Conservation (phyloP, 2,329 filamentous ascomycete species). For the Neonectria ditissima region DNA sequence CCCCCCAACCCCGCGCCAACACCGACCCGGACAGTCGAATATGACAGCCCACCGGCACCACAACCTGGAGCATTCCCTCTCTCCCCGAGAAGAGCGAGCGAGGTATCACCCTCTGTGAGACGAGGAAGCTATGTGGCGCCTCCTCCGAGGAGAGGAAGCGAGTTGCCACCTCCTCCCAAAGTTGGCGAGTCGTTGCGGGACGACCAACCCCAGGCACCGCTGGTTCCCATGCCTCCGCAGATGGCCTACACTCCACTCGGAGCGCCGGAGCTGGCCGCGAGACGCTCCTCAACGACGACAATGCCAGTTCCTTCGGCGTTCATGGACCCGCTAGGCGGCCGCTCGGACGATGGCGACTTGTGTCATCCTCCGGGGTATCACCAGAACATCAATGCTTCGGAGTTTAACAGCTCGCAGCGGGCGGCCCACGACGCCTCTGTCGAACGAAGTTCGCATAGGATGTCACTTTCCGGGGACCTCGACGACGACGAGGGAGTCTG, state of each 20-base stretch:
- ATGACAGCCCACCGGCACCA: constrained; percentile 62
- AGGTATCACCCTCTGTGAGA: constrained; percentile 59
- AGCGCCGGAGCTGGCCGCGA: constrained; percentile 55
- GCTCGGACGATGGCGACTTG: constrained; percentile 45
- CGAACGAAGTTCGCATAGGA: constrained; percentile 35
- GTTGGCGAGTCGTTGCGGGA: constrained; percentile 58
- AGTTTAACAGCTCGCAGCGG: constrained; percentile 61
- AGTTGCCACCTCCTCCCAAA: constrained; percentile 64
- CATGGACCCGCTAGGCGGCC: constrained; percentile 43
- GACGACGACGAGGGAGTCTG: constrained; percentile 60
- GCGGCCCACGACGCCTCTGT: constrained; percentile 53
- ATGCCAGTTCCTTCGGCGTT: constrained; percentile 44
- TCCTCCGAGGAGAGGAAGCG: constrained; percentile 48
- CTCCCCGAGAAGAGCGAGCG: constrained; percentile 48
- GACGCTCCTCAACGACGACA: constrained; percentile 60
- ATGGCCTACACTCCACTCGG: constrained; percentile 64
- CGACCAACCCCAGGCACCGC: constrained; percentile 49
- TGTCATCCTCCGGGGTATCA: constrained; percentile 68
- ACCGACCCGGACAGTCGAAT: constrained; percentile 53
- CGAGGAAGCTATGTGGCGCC: constrained; percentile 54
- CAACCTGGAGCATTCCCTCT: constrained; percentile 68
- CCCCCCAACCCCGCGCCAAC: constrained; percentile 56
- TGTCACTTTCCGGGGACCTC: constrained; percentile 36
- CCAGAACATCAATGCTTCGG: constrained; percentile 66
- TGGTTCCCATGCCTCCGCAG: constrained; percentile 59